Evolutionary conservation across 1,139 yeast genomes (phyloP).

Genomic region (Nadsonia commutata): DNA sequence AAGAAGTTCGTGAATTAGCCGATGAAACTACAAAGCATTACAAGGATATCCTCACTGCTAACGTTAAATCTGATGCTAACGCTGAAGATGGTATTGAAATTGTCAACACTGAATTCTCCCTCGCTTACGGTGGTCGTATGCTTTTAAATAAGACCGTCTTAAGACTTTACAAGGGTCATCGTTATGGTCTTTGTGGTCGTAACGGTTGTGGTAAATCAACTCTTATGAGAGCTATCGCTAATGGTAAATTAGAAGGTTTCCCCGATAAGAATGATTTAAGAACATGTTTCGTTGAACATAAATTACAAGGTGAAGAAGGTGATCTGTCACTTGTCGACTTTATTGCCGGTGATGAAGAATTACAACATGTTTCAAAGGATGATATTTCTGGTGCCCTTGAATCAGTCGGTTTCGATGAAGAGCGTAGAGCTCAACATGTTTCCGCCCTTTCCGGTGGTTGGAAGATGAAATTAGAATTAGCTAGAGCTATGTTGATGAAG

Average conservation of each 20-base stretch:
- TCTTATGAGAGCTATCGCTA: slow-evolving; percentile 90
- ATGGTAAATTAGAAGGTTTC: slow-evolving; percentile 96
- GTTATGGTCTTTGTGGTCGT: slow-evolving; percentile 96
- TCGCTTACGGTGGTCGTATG: slow-evolving; percentile 97
- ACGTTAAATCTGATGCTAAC: slow-evolving; percentile 42
- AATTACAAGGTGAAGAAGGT: slow-evolving; percentile 89
- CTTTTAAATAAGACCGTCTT: slow-evolving; percentile 80
- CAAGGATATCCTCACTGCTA: slow-evolving; percentile 43
- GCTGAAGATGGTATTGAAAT: slow-evolving; percentile 69
- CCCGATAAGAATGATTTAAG: slow-evolving; percentile 77
- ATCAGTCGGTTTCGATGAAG: slow-evolving; percentile 84
- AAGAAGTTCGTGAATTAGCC: slow-evolving; percentile 30
- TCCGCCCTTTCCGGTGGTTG: slow-evolving; percentile 97
- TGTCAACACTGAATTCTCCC: slow-evolving; percentile 86
- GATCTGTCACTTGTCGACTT: slow-evolving; percentile 77
- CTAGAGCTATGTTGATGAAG: slow-evolving; percentile 95
- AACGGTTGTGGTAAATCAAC: slow-evolving; percentile 99
- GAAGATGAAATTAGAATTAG: slow-evolving; percentile 97
- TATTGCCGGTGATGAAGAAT: slow-evolving; percentile 83
- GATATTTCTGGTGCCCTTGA: slow-evolving; percentile 65
- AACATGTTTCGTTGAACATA: slow-evolving; percentile 96
- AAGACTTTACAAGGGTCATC: slow-evolving; percentile 81
- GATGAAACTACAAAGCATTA: slow-evolving; percentile 37
- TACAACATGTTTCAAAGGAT: slow-evolving; percentile 42
- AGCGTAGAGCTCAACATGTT: slow-evolving; percentile 75